Evolutionary conservation across 345 rosid genomes (phyloP), one percentile per base, ranked within the genome.

Genomic region (Ricinus communis): DNA sequence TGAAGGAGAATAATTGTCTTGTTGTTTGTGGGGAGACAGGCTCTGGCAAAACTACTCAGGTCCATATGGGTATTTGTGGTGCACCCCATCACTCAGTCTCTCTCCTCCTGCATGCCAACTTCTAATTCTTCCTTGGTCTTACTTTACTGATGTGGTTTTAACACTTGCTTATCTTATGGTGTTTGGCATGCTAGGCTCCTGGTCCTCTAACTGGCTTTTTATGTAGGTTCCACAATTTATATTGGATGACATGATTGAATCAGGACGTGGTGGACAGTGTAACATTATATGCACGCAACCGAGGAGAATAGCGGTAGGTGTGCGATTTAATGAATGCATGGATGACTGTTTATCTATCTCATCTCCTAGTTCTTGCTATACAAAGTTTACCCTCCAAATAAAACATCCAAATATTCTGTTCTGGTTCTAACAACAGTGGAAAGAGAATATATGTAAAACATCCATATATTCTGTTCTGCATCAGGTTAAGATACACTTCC

Each of bases 1-100:
- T 93, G 74, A 87, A 84, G 83, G 96, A 93, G 72, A 85, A 79
- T 54, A 78, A 86, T 77, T 90, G 91, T 65, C 87, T 93, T 60
- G 94, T 91, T 62, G 87, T 93, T 75, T 91, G 98, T 74, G 97
- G 98, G 64, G 98, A 93, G 84, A 93, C 97, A 54, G 98, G 98
- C 73, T 93, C 96, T 71, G 98, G 98, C 79, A 93, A 93, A 89
- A 93, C 98, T 62, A 93, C 96, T 24, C 98, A 91, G 98, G 96
- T 91, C 54, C 47, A 43, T 38, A 16, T 74, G 73, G n/a, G n/a
- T n/a, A n/a, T n/a, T n/a, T n/a, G n/a, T n/a, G n/a, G n/a, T n/a
- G n/a, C n/a, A n/a, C n/a, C n/a, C n/a, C n/a, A n/a, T n/a, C n/a
- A n/a, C n/a, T n/a, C n/a, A n/a, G n/a, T n/a, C n/a, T 45, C 13